Percentiles rank a stretch among this genome's conserved stretches.
These are phyloP conservation scores for Gracilaria gracilis DNA, from an alignment of 23 red algal genomes.

Conservation along the genomic window DNA sequence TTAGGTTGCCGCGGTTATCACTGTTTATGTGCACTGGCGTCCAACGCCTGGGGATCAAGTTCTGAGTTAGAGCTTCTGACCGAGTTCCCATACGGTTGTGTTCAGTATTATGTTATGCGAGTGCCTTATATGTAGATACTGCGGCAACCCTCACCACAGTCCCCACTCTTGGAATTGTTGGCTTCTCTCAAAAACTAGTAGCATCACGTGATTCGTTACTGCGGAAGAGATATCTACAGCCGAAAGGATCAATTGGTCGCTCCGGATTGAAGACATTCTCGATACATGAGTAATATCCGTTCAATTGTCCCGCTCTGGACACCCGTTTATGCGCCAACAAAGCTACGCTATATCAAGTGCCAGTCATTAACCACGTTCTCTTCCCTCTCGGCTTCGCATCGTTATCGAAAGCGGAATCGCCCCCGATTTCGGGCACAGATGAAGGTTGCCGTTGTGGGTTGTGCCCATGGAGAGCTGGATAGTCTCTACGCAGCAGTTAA, in stretches of 20 bases:
- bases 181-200: neutral
- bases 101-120: neutral
- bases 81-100: no score
- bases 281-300: conserved; percentile 18
- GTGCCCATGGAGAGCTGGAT: conserved; percentile 92
- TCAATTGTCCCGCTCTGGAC: conserved; percentile 7
- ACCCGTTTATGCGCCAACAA: neutral
- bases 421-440: neutral
- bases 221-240: no score
- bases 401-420: neutral
- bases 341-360: neutral
- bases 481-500: conserved; percentile 79
- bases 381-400: neutral
- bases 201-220: neutral
- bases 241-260: neutral
- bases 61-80: no score
- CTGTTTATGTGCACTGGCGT: no score
- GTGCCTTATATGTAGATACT: neutral
- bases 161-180: neutral
- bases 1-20: no score
- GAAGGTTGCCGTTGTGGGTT: conserved; percentile 87
- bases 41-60: no score
- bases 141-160: neutral
- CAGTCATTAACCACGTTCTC: neutral
- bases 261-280: neutral